phyloP scores from a whole-genome alignment of 805 yeast species.

The Kluyveromyces wickerhamii region DNA sequence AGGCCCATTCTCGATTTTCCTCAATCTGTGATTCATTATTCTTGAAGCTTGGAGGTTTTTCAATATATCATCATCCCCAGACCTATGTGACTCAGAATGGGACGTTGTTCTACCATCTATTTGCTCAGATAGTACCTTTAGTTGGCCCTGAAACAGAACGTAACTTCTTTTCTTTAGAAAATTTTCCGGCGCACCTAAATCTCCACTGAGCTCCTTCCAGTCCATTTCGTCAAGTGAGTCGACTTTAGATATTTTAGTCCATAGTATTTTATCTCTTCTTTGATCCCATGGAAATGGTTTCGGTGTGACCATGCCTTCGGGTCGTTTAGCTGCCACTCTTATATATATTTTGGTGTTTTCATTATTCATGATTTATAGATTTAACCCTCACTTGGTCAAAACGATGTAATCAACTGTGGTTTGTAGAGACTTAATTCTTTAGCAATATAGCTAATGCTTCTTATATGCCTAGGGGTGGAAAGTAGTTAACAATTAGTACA shows the following conservation, averaged over 20 bases:
- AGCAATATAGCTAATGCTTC: no score
- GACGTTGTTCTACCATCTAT: constrained; percentile 8
- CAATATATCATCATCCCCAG: constrained; percentile 9
- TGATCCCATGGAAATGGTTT: constrained; percentile 27
- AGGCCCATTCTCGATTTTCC: constrained; percentile 4
- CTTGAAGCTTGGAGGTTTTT: constrained; percentile 23
- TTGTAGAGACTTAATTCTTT: no score
- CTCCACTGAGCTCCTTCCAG: constrained; percentile 28
- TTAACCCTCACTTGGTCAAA: no score
- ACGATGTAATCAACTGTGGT: no score
- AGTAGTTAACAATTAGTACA: no score
- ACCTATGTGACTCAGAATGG: neutral
- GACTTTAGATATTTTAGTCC: constrained; percentile 22
- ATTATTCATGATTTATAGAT: constrained; percentile 22
- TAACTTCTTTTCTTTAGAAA: constrained; percentile 26
- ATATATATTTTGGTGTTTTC: constrained; percentile 35
- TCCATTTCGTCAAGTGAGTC: constrained; percentile 19
- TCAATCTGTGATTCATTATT: constrained; percentile 14
- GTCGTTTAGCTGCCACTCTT: constrained; percentile 36
- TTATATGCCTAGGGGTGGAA: no score
- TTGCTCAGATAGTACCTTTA: constrained; percentile 21
- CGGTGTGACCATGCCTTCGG: constrained; percentile 36
- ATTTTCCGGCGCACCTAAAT: constrained; percentile 30
- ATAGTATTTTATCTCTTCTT: constrained; percentile 27
- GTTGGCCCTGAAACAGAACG: constrained; percentile 21